Conservation (phyloP, 768 basidiomycete genomes). For the Lactarius quietus region DNA sequence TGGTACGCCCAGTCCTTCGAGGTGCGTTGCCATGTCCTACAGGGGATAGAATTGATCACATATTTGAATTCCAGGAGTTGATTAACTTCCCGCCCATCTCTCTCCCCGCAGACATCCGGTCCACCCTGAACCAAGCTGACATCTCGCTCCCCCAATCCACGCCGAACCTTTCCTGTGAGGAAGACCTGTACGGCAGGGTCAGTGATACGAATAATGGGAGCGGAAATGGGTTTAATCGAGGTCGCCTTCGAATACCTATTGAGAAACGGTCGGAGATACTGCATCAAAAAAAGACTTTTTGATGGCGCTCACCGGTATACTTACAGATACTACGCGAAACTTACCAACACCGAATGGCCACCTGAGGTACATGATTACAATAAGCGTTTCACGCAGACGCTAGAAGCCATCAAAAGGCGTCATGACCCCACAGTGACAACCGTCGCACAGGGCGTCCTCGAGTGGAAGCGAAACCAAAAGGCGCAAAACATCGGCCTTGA, state of each 20-base stretch:
- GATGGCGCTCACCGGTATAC: slow-evolving; percentile 2
- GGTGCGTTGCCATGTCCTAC: slow-evolving; percentile 44
- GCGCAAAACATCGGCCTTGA: slow-evolving; percentile 72
- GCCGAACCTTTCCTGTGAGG: slow-evolving; percentile 68
- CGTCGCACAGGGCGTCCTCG: slow-evolving; percentile 92
- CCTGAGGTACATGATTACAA: slow-evolving; percentile 95
- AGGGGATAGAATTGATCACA: background rate
- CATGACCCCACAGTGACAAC: slow-evolving; percentile 99
- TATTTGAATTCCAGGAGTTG: slow-evolving; percentile 62
- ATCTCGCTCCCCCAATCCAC: slow-evolving; percentile 62
- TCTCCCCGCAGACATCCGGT: slow-evolving; percentile 63
- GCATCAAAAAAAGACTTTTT: slow-evolving; percentile 6
- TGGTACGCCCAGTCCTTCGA: slow-evolving; percentile 99
- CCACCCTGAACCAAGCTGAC: slow-evolving; percentile 53
- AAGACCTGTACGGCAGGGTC: slow-evolving; percentile 31
- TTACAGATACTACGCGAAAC: slow-evolving; percentile 80
- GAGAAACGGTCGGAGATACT: slow-evolving; percentile 62
- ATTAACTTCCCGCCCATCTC: slow-evolving; percentile 79
- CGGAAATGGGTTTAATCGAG: slow-evolving; percentile 43
- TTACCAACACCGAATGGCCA: slow-evolving; percentile 69
- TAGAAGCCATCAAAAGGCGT: slow-evolving; percentile 87
- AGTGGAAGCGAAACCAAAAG: slow-evolving; percentile 84
- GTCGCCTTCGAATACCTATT: slow-evolving; percentile 67
- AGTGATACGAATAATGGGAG: slow-evolving; percentile 38
- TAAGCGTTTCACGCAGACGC: slow-evolving; percentile 77